Evolutionary conservation across 768 basidiomycete species (phyloP).

Genomic region (Phanerochaete sordida): DNA sequence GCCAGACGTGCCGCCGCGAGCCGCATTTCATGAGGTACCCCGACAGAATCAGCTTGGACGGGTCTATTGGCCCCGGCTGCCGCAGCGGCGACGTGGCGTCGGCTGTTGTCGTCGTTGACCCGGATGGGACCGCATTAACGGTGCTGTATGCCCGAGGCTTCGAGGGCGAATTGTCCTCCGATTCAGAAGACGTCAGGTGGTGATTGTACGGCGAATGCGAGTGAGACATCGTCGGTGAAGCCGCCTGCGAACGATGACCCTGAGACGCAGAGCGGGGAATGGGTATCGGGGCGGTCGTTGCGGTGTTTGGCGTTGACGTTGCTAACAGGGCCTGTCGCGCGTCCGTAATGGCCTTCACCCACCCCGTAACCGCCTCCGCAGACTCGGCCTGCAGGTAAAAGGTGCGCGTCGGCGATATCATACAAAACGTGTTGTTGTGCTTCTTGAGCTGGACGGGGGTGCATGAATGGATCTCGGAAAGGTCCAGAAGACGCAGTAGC

Average conservation of each 20-base stretch:
- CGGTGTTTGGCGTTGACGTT: conserved; percentile 57
- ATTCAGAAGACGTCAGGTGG: conserved; percentile 72
- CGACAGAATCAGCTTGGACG: conserved; percentile 75
- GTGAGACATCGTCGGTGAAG: conserved; percentile 45
- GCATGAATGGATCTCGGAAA: conserved; percentile 87
- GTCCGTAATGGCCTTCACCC: conserved; percentile 82
- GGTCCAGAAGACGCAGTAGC: conserved; percentile 81
- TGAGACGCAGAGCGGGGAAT: conserved; percentile 15
- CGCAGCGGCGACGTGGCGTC: conserved; percentile 40
- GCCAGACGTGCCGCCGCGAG: conserved; percentile 89
- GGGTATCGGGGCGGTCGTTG: conserved; percentile 39
- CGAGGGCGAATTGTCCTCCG: conserved; percentile 63
- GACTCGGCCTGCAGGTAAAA: conserved; percentile 85
- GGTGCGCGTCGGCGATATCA: conserved; percentile 86
- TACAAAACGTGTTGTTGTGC: conserved; percentile 84
- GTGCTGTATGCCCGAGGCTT: conserved; percentile 38
- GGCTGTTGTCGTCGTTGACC: conserved; percentile 25
- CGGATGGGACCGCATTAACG: conserved; percentile 8
- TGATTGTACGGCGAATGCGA: conserved; percentile 37
- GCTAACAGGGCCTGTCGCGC: conserved; percentile 63
- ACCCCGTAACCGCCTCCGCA: conserved; percentile 68
- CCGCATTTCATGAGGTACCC: conserved; percentile 98
- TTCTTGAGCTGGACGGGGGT: conserved; percentile 85
- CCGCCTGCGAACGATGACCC: conserved; percentile 18
- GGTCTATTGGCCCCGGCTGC: conserved; percentile 43